These are phyloP conservation scores for Cryphonectria nitschkei DNA, from an alignment of 2,329 filamentous ascomycete genomes.

Conservation along the genomic window DNA sequence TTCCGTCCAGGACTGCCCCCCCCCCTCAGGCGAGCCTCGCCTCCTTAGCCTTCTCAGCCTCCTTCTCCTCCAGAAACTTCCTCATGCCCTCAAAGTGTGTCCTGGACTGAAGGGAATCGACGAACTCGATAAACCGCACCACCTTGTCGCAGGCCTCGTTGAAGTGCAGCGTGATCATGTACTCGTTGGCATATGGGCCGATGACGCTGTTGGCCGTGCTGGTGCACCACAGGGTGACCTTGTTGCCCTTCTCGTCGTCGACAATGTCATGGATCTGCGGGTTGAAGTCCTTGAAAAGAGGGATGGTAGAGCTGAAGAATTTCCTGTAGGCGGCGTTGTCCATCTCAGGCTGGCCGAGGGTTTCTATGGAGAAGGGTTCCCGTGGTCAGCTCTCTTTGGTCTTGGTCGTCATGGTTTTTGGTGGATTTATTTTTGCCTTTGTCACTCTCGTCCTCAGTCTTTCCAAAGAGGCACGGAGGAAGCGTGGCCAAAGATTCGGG, in stretches of 20 bases:
- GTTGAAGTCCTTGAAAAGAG: constrained; percentile 18
- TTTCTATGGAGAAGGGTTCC: neutral
- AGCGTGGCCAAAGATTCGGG: neutral
- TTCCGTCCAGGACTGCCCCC: neutral
- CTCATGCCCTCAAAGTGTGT: constrained; percentile 7
- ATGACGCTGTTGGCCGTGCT: constrained; percentile 30
- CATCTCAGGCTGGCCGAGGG: constrained; percentile 9
- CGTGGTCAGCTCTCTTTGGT: neutral
- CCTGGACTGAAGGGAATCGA: constrained; percentile 11
- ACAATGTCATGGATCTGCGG: constrained; percentile 12
- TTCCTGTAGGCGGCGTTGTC: constrained; percentile 9
- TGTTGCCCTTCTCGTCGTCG: constrained; percentile 32
- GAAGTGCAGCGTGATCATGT: constrained; percentile 32
- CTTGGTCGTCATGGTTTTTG: neutral
- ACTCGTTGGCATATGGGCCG: constrained; percentile 33
- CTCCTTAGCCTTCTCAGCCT: constrained; percentile 4
- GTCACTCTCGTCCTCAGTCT: too few relatives aligned
- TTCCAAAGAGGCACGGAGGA: neutral
- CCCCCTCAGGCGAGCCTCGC: neutral
- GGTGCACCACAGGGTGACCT: constrained; percentile 30
- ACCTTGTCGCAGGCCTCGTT: constrained; percentile 31
- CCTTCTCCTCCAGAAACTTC: neutral
- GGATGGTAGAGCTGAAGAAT: constrained; percentile 13
- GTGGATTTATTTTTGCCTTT: too few relatives aligned
- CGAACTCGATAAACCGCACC: constrained; percentile 15